A percentile compares a stretch with the other conserved stretches of the same genome.
Evolutionary conservation across 202 grass and related monocot species (phyloP).

Genomic region (Carex sylvatica): DNA sequence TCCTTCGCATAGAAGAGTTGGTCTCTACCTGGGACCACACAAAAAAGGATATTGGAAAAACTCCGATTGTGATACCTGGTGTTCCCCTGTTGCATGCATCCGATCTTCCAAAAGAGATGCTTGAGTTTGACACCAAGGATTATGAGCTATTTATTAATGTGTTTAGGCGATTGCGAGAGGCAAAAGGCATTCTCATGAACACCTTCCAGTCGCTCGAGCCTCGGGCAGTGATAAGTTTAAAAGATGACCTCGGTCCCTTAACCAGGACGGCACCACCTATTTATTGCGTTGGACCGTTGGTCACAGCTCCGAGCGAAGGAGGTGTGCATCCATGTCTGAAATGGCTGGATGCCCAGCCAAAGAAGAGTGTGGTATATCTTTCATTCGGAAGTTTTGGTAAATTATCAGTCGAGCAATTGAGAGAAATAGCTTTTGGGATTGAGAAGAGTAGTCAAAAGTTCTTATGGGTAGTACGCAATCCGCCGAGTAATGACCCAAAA

Average conservation of each 20-base stretch:
- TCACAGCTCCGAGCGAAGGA: slow-evolving; percentile 1
- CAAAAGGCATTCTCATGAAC: slow-evolving; percentile 43
- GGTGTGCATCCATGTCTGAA: slow-evolving; percentile 36
- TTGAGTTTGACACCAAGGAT: slow-evolving; percentile 19
- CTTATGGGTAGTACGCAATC: slow-evolving; percentile 49
- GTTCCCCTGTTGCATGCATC: slow-evolving; percentile 41
- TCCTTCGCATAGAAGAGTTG: slow-evolving; percentile 44
- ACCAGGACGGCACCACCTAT: slow-evolving; percentile 32
- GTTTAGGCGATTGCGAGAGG: slow-evolving; percentile 21
- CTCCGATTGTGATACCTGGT: slow-evolving; percentile 30
- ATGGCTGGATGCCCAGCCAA: slow-evolving; percentile 63
- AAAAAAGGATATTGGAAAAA: slow-evolving; percentile 1
- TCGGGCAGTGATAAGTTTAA: slow-evolving; percentile 13
- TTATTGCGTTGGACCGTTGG: slow-evolving; percentile 50
- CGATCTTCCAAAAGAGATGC: slow-evolving; percentile 26
- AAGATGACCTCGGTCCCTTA: slow-evolving; percentile 17
- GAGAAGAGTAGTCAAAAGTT: slow-evolving; percentile 48
- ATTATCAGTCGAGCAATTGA: slow-evolving; percentile 36
- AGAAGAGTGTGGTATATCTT: slow-evolving; percentile 51
- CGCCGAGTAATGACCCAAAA: slow-evolving; percentile 27
- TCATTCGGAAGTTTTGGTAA: slow-evolving; percentile 52
- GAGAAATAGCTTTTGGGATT: slow-evolving; percentile 38
- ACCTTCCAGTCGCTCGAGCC: slow-evolving; percentile 56
- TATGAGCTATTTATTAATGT: slow-evolving; percentile 11
- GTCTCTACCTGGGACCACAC: slow-evolving; percentile 8